A percentile compares a stretch with the other conserved stretches of the same genome.
These are phyloP conservation scores for Citrus mangshanensis DNA, from an alignment of 345 rosid genomes.

Conservation along the genomic window DNA sequence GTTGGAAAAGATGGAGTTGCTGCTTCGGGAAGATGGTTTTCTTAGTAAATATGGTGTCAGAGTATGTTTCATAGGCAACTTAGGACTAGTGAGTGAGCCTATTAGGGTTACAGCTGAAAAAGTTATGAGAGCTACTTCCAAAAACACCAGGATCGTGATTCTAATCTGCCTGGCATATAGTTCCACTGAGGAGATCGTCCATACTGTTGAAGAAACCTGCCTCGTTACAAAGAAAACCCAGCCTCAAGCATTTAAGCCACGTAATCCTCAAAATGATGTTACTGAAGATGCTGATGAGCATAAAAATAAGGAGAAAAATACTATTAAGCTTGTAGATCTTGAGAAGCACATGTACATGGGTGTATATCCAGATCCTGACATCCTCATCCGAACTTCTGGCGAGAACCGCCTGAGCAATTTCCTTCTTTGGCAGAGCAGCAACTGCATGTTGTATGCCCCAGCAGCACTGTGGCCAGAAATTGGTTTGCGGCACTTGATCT, in stretches of 20 bases:
- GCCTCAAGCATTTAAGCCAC: background rate
- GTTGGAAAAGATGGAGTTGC: slow-evolving; percentile 58
- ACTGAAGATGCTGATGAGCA: background rate
- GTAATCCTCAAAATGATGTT: background rate
- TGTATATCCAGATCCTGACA: slow-evolving; percentile 61
- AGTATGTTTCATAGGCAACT: slow-evolving; percentile 46
- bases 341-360: slow-evolving; percentile 54
- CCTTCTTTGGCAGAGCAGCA: slow-evolving; percentile 56
- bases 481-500: slow-evolving; percentile 55
- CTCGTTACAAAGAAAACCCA: background rate
- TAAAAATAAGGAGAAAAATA: background rate
- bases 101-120: slow-evolving; percentile 46
- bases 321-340: slow-evolving; percentile 35
- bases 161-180: slow-evolving; percentile 51
- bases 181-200: slow-evolving; percentile 20
- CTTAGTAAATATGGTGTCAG: slow-evolving; percentile 49
- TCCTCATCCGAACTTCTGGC: slow-evolving; percentile 65
- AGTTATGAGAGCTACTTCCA: slow-evolving; percentile 53
- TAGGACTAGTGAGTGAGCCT: slow-evolving; percentile 40
- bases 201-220: background rate
- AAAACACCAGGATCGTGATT: slow-evolving; percentile 34
- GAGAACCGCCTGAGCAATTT: slow-evolving; percentile 64
- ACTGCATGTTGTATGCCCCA: slow-evolving; percentile 42
- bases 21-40: slow-evolving; percentile 54
- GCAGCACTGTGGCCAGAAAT: slow-evolving; percentile 72